These are phyloP conservation scores for Xylariaceae sp. DNA, from an alignment of 2,329 filamentous ascomycete genomes.

Conservation along the genomic window DNA sequence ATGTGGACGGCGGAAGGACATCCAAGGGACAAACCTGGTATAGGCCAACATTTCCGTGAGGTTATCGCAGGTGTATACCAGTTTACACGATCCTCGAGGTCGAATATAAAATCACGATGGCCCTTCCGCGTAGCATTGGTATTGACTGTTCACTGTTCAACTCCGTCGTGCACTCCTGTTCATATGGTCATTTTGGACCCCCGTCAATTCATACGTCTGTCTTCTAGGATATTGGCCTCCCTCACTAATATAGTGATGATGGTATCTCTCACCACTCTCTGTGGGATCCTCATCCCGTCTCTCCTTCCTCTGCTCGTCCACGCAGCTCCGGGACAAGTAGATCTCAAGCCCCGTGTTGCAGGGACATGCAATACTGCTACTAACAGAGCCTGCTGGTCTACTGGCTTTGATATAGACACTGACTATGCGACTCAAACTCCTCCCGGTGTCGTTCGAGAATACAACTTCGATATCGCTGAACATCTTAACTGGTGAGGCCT, in stretches of 20 bases:
- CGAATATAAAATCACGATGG: too few species aligned
- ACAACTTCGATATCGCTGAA: conserved; percentile 19
- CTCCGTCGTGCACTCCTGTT: too few species aligned
- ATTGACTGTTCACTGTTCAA: too few species aligned
- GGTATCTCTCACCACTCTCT: neutral
- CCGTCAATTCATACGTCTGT: too few species aligned
- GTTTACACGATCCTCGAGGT: too few species aligned
- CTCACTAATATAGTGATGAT: neutral
- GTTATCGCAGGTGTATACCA: too few species aligned
- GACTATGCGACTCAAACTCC: conserved; percentile 24
- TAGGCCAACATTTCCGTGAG: too few species aligned
- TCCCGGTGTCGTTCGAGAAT: conserved; percentile 8
- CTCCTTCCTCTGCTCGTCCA: neutral
- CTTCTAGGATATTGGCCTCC: too few species aligned
- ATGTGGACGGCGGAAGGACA: too few species aligned
- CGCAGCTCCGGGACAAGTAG: neutral
- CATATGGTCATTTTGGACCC: too few species aligned
- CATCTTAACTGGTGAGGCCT: conserved; percentile 4
- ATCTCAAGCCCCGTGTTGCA: neutral
- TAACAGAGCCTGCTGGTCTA: conserved; percentile 27
- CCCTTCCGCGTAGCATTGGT: too few species aligned
- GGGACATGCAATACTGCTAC: neutral
- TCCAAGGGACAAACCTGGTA: too few species aligned
- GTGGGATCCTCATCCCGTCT: neutral
- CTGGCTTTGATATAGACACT: conserved; percentile 27